Evolutionary conservation across 306 rosid genomes (phyloP).

Genomic region (Luffa aegyptiaca): DNA sequence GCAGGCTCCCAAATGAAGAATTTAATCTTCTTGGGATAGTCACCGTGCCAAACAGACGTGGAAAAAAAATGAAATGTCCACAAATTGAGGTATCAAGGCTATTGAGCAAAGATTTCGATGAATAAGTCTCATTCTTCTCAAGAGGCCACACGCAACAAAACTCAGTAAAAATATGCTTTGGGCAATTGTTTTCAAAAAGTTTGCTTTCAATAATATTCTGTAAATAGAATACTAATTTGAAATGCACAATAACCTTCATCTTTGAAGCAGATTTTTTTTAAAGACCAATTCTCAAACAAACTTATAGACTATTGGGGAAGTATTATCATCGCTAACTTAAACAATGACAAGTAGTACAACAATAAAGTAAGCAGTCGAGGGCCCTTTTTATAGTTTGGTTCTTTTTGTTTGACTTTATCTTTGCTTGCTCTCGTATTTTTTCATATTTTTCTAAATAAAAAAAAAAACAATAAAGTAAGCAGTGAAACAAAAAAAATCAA

Average conservation of each 20-base stretch:
- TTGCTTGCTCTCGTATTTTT: no score
- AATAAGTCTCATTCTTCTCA: no score
- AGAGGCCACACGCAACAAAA: neutral
- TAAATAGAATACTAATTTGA: neutral
- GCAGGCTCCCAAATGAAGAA: no score
- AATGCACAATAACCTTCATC: neutral
- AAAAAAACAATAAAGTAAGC: neutral
- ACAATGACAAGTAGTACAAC: neutral
- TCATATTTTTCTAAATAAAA: no score
- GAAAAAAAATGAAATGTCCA: no score
- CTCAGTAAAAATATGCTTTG: neutral
- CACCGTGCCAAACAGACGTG: no score
- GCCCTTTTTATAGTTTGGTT: no score
- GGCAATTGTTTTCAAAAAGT: neutral
- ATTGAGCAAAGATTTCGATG: no score
- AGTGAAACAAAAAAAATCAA: slow-evolving; percentile 6
- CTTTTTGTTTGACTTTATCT: no score
- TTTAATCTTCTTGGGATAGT: no score
- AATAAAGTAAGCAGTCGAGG: neutral
- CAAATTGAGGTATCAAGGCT: no score
- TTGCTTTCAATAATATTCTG: neutral
- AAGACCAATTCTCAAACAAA: neutral
- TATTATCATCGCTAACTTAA: neutral
- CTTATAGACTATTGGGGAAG: neutral
- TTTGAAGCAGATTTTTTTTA: neutral